phyloP scores from a whole-genome alignment of 345 rosid genomes.

The Salix udensis region DNA sequence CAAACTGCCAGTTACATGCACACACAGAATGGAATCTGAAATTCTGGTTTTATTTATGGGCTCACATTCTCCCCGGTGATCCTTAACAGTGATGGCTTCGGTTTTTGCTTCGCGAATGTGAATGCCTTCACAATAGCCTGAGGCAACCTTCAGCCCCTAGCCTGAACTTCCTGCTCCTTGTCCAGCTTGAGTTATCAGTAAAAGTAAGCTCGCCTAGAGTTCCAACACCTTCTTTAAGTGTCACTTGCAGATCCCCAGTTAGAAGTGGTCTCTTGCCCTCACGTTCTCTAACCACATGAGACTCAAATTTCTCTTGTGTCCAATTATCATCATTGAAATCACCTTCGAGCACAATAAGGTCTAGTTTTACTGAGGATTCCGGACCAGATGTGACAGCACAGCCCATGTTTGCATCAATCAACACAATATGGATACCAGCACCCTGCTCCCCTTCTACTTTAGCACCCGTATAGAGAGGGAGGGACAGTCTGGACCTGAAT shows the following conservation, averaged over 20 bases:
- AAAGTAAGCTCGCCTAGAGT: conserved; percentile 34
- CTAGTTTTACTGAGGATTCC: conserved; percentile 33
- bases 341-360: conserved; percentile 37
- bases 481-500: conserved; percentile 28
- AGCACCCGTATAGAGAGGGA: conserved; percentile 34
- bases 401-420: conserved; percentile 32
- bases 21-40: neutral
- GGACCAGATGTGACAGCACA: conserved; percentile 30
- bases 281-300: conserved; percentile 34
- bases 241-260: conserved; percentile 37
- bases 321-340: conserved; percentile 37
- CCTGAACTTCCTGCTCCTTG: conserved; percentile 36
- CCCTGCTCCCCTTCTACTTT: conserved; percentile 38
- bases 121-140: conserved; percentile 31
- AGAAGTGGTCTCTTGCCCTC: conserved; percentile 42
- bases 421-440: conserved; percentile 22
- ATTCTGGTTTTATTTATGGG: neutral
- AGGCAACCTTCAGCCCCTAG: conserved; percentile 41
- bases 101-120: conserved; percentile 39
- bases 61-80: conserved; percentile 39
- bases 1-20: conserved; percentile 31
- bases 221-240: conserved; percentile 35
- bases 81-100: conserved; percentile 33
- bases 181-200: conserved; percentile 47
- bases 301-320: conserved; percentile 32